Base-by-base conservation (phyloP, 108 stramenopile genomes). In the Cyclotella atomus region DNA sequence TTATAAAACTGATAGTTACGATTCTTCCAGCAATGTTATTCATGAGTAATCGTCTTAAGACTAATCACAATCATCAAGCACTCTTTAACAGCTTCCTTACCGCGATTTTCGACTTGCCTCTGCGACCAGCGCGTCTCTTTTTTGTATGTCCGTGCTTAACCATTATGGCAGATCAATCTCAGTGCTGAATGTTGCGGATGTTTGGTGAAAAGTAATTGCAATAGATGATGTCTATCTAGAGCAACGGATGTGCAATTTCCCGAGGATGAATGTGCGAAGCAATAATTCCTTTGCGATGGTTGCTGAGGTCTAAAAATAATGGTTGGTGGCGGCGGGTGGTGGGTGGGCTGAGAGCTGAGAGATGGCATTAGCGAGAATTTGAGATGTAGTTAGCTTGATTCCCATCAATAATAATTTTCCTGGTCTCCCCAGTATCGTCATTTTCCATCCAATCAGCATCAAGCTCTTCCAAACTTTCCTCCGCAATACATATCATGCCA, bases 51-150 rank as follows among this genome's bases (percentile, higher is more conserved):
- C 56, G 19, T 41, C 64, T 41, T 41, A 24, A 38, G 6, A 33
- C 25, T n/a, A 50, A 24, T 44, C 25, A 2, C 30, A 20, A 41
- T 27, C n/a, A 44, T 46, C 16, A 73, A 29, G 36, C 16, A 32
- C 16, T 10, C 21, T 65, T 24, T 17, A 14, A 19, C 0, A 53
- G 43, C 45, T 29, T 45, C 34, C 83, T 76, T 46, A 84, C 87
- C 87, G 86, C 87, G 36, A 93, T 76, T 65, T 93, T 91, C 1
- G 84, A 79, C 55, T 64, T 77, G 44, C 92, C 92, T 19, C 60
- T 83, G 1, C 90, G 77, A 4, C 92, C 90, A 6, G 92, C 73
- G 38, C 92, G 75, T 85, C 92, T 78, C 65, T 93, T 93, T 68
- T 91, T 91, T 63, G 80, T 82, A 61, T 56, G 68, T 50, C 84